Evolutionary conservation across 1,139 yeast genomes (phyloP), one percentile per base, ranked within the genome.

Genomic region (Scheffersomyces titani): DNA sequence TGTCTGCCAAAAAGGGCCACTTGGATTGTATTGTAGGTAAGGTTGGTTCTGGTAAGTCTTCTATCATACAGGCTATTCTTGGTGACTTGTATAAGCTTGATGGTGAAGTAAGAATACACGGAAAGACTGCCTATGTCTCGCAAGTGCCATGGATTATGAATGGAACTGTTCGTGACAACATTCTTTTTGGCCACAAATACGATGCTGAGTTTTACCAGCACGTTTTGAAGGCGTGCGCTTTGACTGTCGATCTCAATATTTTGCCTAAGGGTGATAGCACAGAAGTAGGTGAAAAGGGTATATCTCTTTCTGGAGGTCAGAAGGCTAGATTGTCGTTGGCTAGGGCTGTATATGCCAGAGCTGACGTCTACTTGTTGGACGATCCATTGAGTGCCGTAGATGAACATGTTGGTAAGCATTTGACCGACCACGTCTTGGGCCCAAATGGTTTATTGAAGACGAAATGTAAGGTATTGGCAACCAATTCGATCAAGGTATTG

Each of bases 381-480:
- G 99, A 92, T 68, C 90, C 93, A n/a, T 82, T 94, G 57, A 90
- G 97, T 71, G 97, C 98, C 56, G 97, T 94, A 57, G 97, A 94
- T 75, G 97, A 93, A 70, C 97, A 94, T 72, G 97, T 92, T 63
- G 96, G 97, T 20, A 87, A 83, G 65, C 97, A 92, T 70, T 80
- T 94, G 66, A 84, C 88, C 61, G 87, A 87, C 63, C 86, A 89
- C 63, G 96, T 91, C 49, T 77, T 91, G 57, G 97, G 98, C 19
- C 87, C 92, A 21, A 75, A 83, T 44, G 98, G 99, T 59, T 79
- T 94, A 62, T 78, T 94, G 63, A 84, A 85, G 52, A 70, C 89
- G 20, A 93, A 92, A 73, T 86, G 97, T 64, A 88, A 87, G 66
- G 78, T 94, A 49, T 81, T 94, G 67, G 96, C 97, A 6, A 94